Base-by-base conservation (phyloP, 495 filamentous ascomycete species). In the Podospora sp. region DNA sequence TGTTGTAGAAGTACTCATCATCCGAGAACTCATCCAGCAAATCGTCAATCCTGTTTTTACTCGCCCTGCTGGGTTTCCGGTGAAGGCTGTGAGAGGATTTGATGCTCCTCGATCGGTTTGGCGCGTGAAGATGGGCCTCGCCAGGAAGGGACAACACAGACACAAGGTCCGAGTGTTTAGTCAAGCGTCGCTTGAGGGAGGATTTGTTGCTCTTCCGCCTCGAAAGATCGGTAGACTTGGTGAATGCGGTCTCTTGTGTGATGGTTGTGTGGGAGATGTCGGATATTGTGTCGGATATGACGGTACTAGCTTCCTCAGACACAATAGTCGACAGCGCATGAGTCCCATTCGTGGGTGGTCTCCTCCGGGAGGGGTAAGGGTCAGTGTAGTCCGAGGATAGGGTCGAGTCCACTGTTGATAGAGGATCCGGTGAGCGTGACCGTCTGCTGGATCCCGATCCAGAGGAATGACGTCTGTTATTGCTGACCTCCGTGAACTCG, bases 121-220 rank as follows among this genome's bases (percentile, higher is more conserved):
- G 79, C 0, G 78, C 70, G 1, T 69, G 61, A 3, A 77, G 62
- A 36, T 81, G 88, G 67, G 85, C 82, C 60, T 88, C 87, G 59
- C 84, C 85, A 1, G 92, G 87, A 53, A 90, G 78, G 0, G 96
- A 98, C 7, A 98, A 82, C 25, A 97, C 92, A 8, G 95, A 97
- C 49, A 98, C 91, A 18, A 98, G 82, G 76, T 98, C 96, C 14
- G 92, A 92, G 78, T 97, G 93, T 51, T 92, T 97, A 2, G 96
- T 95, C 18, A 95, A 85, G 65, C 91, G 85, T 70, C 92, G 87
- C 71, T 91, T 93, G 25, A 91, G 72, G 66, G 84, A 78, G 14
- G 81, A 71, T 67, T 76, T 81, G 55, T 77, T 73, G 58, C 81
- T 83, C 68, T 68, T 75, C 63, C 72, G 76, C 29, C 81, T 83